phyloP scores from a whole-genome alignment of 495 filamentous ascomycete species.

The Penicillium dipodomyicola region DNA sequence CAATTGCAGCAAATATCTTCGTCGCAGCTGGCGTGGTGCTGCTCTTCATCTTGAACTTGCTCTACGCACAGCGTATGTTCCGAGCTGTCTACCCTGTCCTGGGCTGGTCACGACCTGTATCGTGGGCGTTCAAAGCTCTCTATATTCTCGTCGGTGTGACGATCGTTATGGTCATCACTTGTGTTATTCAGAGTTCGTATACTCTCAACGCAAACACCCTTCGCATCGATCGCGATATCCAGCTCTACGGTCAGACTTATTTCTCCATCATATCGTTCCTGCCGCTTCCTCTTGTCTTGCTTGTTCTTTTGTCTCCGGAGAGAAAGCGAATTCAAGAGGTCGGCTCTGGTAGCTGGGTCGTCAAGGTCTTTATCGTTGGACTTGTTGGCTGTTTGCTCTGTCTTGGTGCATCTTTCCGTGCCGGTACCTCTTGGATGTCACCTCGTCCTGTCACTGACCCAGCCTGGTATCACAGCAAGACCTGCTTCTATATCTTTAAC shows the following conservation, averaged over 20 bases:
- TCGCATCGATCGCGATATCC: slow-evolving; percentile 57
- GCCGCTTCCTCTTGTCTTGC: slow-evolving; percentile 61
- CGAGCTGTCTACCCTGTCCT: slow-evolving; percentile 68
- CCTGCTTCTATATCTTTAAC: slow-evolving; percentile 77
- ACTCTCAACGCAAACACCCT: slow-evolving; percentile 54
- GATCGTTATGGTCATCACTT: slow-evolving; percentile 67
- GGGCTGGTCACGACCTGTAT: slow-evolving; percentile 60
- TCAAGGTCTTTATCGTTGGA: slow-evolving; percentile 64
- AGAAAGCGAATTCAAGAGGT: slow-evolving; percentile 60
- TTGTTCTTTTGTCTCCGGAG: slow-evolving; percentile 53
- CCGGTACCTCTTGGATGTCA: slow-evolving; percentile 54
- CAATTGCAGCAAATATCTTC: slow-evolving; percentile 71
- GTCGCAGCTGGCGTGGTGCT: slow-evolving; percentile 73
- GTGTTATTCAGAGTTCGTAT: slow-evolving; percentile 63
- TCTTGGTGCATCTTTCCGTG: slow-evolving; percentile 69
- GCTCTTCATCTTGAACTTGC: slow-evolving; percentile 77
- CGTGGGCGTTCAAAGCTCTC: slow-evolving; percentile 51
- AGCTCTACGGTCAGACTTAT: slow-evolving; percentile 65
- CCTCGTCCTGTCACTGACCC: slow-evolving; percentile 53
- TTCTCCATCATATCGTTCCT: slow-evolving; percentile 71
- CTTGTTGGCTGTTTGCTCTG: slow-evolving; percentile 55
- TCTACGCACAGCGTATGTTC: slow-evolving; percentile 75
- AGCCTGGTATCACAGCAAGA: slow-evolving; percentile 65
- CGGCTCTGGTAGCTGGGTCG: slow-evolving; percentile 62
- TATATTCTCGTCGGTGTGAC: slow-evolving; percentile 60